phyloP scores from a whole-genome alignment of 768 basidiomycete genomes.

The Boletellus ananiceps region DNA sequence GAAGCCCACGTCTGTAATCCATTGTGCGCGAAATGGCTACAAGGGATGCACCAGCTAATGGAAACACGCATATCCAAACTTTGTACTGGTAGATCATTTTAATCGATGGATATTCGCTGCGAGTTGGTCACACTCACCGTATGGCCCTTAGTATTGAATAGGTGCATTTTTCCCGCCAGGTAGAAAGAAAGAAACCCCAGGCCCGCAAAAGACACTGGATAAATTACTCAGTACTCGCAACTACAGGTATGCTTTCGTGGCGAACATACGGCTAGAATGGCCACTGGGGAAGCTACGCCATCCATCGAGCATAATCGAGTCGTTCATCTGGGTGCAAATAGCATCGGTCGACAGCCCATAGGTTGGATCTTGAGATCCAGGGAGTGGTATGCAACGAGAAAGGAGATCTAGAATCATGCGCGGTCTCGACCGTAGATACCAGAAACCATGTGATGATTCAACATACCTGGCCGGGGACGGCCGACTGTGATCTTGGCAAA shows the following conservation, averaged over 20 bases:
- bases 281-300: conserved; percentile 93
- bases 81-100: conserved; percentile 45
- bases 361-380: conserved; percentile 59
- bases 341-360: conserved; percentile 71
- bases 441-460: not conserved
- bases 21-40: conserved; percentile 86
- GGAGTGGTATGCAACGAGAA: conserved; percentile 56
- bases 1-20: conserved; percentile 71
- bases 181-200: conserved; percentile 87
- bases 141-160: conserved; percentile 81
- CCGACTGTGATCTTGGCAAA: conserved; percentile 84
- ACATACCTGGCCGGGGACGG: conserved; percentile 76
- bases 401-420: conserved; percentile 22
- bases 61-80: conserved; percentile 78
- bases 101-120: not conserved
- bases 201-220: conserved; percentile 85
- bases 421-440: not conserved
- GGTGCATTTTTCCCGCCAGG: conserved; percentile 85
- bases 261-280: conserved; percentile 72
- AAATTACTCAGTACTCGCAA: conserved; percentile 1
- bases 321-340: conserved; percentile 74
- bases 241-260: not conserved
- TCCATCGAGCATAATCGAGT: conserved; percentile 63
- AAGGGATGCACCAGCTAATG: conserved; percentile 71
- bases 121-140: conserved; percentile 37